Base-by-base conservation (phyloP, 495 filamentous ascomycete genomes). In the Aspergillus asperescens region DNA sequence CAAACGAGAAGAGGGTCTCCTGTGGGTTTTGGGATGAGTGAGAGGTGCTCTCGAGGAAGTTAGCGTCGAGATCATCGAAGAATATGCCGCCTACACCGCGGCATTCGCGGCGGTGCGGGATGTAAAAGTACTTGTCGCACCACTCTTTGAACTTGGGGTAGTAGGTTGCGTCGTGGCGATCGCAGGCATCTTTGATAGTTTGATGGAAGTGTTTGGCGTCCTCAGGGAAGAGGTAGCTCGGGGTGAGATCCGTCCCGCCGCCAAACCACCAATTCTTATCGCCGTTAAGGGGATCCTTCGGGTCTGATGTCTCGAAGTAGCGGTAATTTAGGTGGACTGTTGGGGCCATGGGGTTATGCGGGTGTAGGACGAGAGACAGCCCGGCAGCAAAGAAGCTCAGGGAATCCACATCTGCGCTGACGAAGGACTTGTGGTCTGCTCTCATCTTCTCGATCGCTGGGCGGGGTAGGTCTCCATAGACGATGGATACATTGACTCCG, bases 301-400 rank as follows among this genome's bases (percentile, higher is more conserved):
- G 74, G 54, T 80, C 77, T 12, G 77, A 76, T 6, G 93, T 99
- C 75, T 99, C 93, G 64, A 99, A 99, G 74, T 99, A 99, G 3
- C 93, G 81, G 76, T 99, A 99, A 76, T 99, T 99, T 54, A 99
- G 77, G 68, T 99, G 93, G 18, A 99, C 91, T 0, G 93, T 99
- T 0, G 93, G 93, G 16, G 91, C 92, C 85, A 94, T 95, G 22
- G 93, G 93, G 70, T 99, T 99, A 28, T 80, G 72, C 6, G 93
- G 93, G 67, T 97, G 93, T 19, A 96, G 73, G 44, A 99, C 90
- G 62, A 97, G 76, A 56, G 90, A 95, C 37, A 99, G 71, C 3
- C 93, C 93, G 1, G 93, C 87, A 16, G 90, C 93, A 66, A 96
- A 99, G 81, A 97, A 99, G 50, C 85, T 86, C 39, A 99, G 74